Evolutionary conservation across 176 grass and related monocot species (phyloP), one percentile per base, ranked within the genome.

Genomic region (Juncus effusus): DNA sequence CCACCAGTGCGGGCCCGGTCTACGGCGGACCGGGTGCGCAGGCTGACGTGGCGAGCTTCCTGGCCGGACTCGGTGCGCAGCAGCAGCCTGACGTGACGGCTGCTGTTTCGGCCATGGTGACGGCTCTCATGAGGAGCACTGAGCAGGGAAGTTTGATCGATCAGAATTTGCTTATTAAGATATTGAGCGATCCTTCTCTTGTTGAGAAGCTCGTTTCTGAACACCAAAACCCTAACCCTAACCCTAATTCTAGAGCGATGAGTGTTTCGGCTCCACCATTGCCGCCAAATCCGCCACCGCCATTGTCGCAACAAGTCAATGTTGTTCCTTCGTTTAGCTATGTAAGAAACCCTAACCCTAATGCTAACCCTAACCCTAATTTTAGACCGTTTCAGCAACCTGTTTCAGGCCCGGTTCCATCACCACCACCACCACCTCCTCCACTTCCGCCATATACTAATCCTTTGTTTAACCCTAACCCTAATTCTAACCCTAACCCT

Each of bases 61-160:
- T 64, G 40, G 42, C 44, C 55, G 42, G 74, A 62, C 35, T 56
- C 3, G 12, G 71, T 37, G 60, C 36, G 6, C 80, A 90, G 13
- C 19, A 28, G 6, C 80, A 90, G 9, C 67, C 95, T 74, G 89
- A 93, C 59, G 78, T 84, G 54, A 15, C 74, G 64, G 89, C 95
- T 58, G 95, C 95, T 66, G 85, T 85, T 47, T 74, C 84, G 67
- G 92, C 85, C 60, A 88, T 88, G 13, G 83, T 82, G 65, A 99
- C 87, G 40, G 92, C 92, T 50, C 81, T 93, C 60, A 94, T 86
- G 81, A 87, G 84, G 63, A 99, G 78, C 69, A 93, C 74, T 38
- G 78, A 85, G 64, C 75, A 90, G 54, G 95, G 89, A 68, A 87
- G 55, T 57, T 66, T 92, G 71, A 80, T 99, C 3, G 94, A 99